These are phyloP conservation scores for Endoconidiophora polonica DNA, from an alignment of 2,329 filamentous ascomycete species.

Conservation along the genomic window DNA sequence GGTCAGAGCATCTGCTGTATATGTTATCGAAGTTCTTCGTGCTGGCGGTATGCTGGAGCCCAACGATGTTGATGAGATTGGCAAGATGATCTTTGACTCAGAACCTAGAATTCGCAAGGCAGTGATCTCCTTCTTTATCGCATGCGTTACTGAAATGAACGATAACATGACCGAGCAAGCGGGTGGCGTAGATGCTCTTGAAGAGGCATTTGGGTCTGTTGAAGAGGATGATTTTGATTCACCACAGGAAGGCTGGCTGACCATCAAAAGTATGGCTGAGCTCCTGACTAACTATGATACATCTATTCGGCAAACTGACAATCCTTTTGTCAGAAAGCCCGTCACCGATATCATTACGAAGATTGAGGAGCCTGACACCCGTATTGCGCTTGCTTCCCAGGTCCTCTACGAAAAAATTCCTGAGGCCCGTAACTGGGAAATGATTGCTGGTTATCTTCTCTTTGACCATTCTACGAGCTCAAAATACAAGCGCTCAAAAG, in stretches of 20 bases:
- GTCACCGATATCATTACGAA: conserved; percentile 43
- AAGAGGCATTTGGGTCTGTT: conserved; percentile 54
- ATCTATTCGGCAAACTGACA: conserved; percentile 7
- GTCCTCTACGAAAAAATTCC: conserved; percentile 68
- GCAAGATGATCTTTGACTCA: conserved; percentile 74
- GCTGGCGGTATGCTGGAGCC: conserved; percentile 78
- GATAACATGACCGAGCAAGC: conserved; percentile 69
- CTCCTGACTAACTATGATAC: conserved; percentile 63
- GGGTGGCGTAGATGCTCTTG: conserved; percentile 59
- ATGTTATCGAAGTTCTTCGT: conserved; percentile 66
- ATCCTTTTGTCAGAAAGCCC: conserved; percentile 6
- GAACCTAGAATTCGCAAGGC: conserved; percentile 75
- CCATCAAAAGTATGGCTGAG: conserved; percentile 78
- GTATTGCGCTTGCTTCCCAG: conserved; percentile 73
- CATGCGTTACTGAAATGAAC: conserved; percentile 69
- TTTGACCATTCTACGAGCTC: conserved; percentile 67
- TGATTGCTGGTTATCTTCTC: conserved; percentile 74
- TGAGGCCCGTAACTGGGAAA: conserved; percentile 74
- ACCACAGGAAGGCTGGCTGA: conserved; percentile 72
- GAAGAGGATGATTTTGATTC: conserved; percentile 63
- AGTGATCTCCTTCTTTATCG: conserved; percentile 77
- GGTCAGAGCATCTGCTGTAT: conserved; percentile 66
- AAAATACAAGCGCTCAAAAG: conserved; percentile 25
- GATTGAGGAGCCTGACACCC: conserved; percentile 53
- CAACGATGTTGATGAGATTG: conserved; percentile 75